Base-by-base conservation (phyloP, 2,329 filamentous ascomycete species). In the Fusarium hainanense region DNA sequence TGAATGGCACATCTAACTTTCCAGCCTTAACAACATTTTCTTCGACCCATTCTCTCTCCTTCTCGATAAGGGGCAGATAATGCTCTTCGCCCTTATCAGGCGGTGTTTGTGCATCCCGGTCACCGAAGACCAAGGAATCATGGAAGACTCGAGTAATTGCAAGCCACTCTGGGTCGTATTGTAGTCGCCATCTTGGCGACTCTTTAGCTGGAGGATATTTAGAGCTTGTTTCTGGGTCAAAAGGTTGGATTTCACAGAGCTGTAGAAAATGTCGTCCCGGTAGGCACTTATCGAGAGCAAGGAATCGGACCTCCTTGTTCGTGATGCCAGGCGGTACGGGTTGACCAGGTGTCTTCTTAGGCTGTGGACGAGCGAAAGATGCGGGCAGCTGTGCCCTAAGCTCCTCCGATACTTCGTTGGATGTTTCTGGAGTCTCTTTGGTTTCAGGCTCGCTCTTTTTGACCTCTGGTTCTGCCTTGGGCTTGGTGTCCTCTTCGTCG, bases 131-230 rank as follows among this genome's bases (percentile, higher is more conserved):
- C 3, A 96, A 84, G 42, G 88, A 85, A 5, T 83, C 74, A 42
- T 92, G 88, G 76, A 98, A 97, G 10, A 90, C 91, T 43, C 95
- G 92, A 14, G 91, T 94, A 69, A 99, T 98, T 43, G 96, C 92
- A 10, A 99, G 89, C 95, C 95, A 99, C 81, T 99, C 96, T 13
- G 90, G 89, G 78, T 99, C 96, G 77, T 99, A 98, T 49, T 89
- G 83, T 1, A 98, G 84, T 13, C 82, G 83, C 71, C 89, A 87
- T 2, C 89, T 89, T 21, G 75, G 72, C 2, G 56, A 58, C 6
- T 63, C 58, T 14, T 73, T 23, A 7, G 56, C 58, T 7, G 75
- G 71, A 43, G 69, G 69, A 52, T 75, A 54, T 4, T 58, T 44
- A 2, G 66, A 50, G 16, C 69, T 52, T 5, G 77, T 30, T 18